Base-by-base conservation (phyloP, 2,329 filamentous ascomycete genomes). In the Microsporum ferrugineum region DNA sequence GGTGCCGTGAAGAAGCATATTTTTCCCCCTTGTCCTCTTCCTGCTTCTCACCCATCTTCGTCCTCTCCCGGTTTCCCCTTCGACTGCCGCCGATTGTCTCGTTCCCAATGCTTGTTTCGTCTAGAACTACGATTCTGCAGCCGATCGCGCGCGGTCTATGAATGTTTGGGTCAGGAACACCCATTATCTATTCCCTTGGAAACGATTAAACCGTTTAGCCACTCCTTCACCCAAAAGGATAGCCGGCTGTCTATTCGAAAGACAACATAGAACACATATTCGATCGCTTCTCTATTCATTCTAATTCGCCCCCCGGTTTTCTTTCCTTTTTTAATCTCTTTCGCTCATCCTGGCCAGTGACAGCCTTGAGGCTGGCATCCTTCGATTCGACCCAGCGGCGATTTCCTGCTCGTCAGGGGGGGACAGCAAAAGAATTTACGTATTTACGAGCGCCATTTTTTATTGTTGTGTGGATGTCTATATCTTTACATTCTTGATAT, bases 131-230 rank as follows among this genome's bases (percentile, higher is more conserved):
- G 27, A 31, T 33, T 34, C 49, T 53, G 49, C 49, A 53, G 49
- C 49, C 49, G 49, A 53, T 34, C 49, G 49, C 49, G 49, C 49
- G 49, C 31, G 49, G 27, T 53, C 49, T 33, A 53, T 53, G 49
- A 53, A 53, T 53, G 49, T 34, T 53, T 53, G 49, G 49, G 49
- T 53, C 49, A 53, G 49, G 49, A 53, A 53, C 49, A 53, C 31
- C 49, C 17, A 8, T 10, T 3, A 34, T 12, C 17, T 23, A 33
- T 3, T 5, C 27, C 27, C 47, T 34, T 53, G 27, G 47, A 53
- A 23, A 53, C 47, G 47, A 49, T 12, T 23, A 17, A 23, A 34
- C 8, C 49, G 27, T 33, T 53, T 53, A 34, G 49, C 49, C 49
- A 53, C 49, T 53, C 49, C 49, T 34, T 53, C 49, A 34, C 27